Percentiles rank a stretch among this genome's conserved stretches.
phyloP scores from a whole-genome alignment of 805 yeast genomes.

The Candida piceae region DNA sequence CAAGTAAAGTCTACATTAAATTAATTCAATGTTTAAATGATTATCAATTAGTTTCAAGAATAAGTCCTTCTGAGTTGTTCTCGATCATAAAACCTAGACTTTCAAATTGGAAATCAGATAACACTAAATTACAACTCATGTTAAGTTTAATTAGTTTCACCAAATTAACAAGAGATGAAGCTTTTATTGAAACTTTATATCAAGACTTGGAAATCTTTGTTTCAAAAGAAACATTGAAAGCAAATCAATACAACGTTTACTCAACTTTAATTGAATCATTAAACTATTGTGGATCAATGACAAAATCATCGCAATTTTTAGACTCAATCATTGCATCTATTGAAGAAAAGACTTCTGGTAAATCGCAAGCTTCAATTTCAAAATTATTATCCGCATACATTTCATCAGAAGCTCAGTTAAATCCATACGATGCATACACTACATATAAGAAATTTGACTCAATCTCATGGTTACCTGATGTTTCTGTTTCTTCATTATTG shows the following conservation, averaged over 20 bases:
- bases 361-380: conserved; percentile 12
- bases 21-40: conserved; percentile 23
- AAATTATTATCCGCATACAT: conserved; percentile 24
- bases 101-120: background rate
- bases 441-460: conserved; percentile 25
- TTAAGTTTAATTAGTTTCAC: conserved; percentile 37
- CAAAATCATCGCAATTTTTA: conserved; percentile 50
- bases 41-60: conserved; percentile 18
- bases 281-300: conserved; percentile 43
- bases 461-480: conserved; percentile 31
- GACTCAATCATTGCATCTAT: conserved; percentile 42
- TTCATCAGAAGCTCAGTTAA: conserved; percentile 21
- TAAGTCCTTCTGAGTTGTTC: conserved; percentile 14
- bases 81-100: conserved; percentile 12
- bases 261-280: conserved; percentile 47
- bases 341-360: conserved; percentile 7
- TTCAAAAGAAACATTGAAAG: conserved; percentile 4
- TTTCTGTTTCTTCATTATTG: conserved; percentile 23
- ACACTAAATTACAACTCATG: conserved; percentile 26
- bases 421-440: conserved; percentile 23
- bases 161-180: conserved; percentile 32
- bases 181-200: conserved; percentile 35
- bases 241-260: conserved; percentile 45
- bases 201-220: conserved; percentile 23
- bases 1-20: conserved; percentile 16